phyloP scores from a whole-genome alignment of 257 asterid genomes.

The Capsicum chinense region DNA sequence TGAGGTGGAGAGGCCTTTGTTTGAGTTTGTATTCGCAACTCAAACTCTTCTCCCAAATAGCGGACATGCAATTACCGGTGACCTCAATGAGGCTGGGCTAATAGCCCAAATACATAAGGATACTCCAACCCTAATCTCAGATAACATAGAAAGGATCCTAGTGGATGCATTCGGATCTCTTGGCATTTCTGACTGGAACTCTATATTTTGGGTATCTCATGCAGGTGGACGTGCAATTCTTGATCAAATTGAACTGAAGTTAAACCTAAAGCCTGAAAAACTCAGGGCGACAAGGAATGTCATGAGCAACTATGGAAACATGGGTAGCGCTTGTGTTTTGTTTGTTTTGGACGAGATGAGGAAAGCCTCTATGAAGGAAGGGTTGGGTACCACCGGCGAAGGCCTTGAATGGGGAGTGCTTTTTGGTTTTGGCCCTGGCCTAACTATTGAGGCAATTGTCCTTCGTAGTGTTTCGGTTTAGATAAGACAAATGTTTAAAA shows the following conservation, averaged over 20 bases:
- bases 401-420: constrained; percentile 35
- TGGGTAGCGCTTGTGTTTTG: constrained; percentile 21
- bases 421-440: constrained; percentile 29
- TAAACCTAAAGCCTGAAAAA: constrained; percentile 21
- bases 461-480: constrained; percentile 22
- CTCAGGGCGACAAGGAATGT: neutral
- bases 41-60: constrained; percentile 33
- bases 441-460: constrained; percentile 24
- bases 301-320: constrained; percentile 26
- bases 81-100: constrained; percentile 26
- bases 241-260: constrained; percentile 24
- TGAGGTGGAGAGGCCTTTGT: constrained; percentile 24
- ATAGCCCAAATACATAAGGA: constrained; percentile 19
- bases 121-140: constrained; percentile 26
- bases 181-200: constrained; percentile 33
- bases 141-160: constrained; percentile 13
- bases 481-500: too few species aligned
- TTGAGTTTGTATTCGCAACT: constrained; percentile 25
- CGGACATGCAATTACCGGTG: constrained; percentile 18
- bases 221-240: constrained; percentile 30
- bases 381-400: constrained; percentile 28
- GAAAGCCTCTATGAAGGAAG: neutral
- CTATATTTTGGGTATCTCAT: constrained; percentile 33
- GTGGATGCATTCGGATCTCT: constrained; percentile 24
- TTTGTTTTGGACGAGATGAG: constrained; percentile 35